These are phyloP conservation scores for Cladosporium sp. DNA, from an alignment of 2,329 filamentous ascomycete species.

Conservation along the genomic window DNA sequence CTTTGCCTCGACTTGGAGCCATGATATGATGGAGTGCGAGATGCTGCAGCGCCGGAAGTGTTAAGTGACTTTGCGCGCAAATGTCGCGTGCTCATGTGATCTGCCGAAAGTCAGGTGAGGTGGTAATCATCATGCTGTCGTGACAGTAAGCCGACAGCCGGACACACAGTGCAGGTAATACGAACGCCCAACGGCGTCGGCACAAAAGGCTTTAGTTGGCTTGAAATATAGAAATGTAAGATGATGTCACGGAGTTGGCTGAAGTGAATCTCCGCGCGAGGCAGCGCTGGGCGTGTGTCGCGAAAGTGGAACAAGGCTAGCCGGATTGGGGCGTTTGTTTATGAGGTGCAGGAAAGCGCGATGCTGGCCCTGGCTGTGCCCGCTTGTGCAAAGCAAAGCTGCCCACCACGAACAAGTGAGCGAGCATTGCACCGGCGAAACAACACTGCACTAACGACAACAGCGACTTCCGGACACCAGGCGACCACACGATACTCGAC, in stretches of 20 bases:
- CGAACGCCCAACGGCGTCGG: no score
- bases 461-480: not conserved
- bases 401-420: not conserved
- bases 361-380: not conserved
- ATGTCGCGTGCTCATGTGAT: constrained; percentile 22
- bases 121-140: no score
- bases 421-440: not conserved
- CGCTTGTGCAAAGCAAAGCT: not conserved
- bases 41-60: not conserved
- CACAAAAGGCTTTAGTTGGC: no score
- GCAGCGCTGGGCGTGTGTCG: not conserved
- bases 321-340: not conserved
- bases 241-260: not conserved
- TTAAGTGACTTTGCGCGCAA: constrained; percentile 11
- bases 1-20: constrained; percentile 29
- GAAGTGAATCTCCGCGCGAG: not conserved
- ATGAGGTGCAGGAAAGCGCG: not conserved
- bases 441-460: not conserved
- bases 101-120: not conserved
- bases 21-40: constrained; percentile 16
- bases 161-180: no score
- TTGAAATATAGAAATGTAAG: not conserved
- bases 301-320: no score
- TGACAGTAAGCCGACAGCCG: no score
- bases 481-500: not conserved